Evolutionary conservation across 176 grass and related monocot species (phyloP).

Genomic region (Tillandsia leiboldiana): DNA sequence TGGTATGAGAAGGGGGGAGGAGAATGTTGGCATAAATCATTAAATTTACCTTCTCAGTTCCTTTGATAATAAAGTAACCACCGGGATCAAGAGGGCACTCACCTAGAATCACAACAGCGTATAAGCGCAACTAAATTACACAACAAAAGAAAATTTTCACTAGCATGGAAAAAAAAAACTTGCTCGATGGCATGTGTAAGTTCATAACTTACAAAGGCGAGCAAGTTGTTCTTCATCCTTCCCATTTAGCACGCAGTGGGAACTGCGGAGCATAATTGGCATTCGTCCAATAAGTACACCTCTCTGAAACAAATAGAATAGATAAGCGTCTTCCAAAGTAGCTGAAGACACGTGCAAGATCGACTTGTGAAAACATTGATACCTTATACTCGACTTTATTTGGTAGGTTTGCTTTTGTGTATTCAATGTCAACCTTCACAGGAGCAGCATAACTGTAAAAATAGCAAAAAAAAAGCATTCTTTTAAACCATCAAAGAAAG

Average conservation of each 20-base stretch:
- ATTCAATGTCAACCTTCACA: constrained; percentile 55
- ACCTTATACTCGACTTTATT: background rate
- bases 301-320: constrained; percentile 13
- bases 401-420: constrained; percentile 54
- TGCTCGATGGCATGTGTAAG: background rate
- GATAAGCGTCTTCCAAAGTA: constrained; percentile 1
- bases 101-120: constrained; percentile 34
- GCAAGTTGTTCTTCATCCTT: constrained; percentile 81
- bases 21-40: background rate
- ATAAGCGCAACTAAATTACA: constrained; percentile 16
- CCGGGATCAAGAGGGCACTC: constrained; percentile 95
- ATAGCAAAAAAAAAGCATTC: background rate
- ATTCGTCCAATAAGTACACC: constrained; percentile 52
- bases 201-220: constrained; percentile 39
- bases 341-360: background rate
- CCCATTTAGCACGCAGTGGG: constrained; percentile 47
- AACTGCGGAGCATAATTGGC: constrained; percentile 89
- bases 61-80: constrained; percentile 91
- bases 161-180: background rate
- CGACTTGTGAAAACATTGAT: constrained; percentile 8
- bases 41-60: constrained; percentile 85
- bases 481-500: no score
- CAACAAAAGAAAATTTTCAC: background rate
- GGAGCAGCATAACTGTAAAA: constrained; percentile 68
- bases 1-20: no score